These are phyloP conservation scores for Sinapis alba DNA, from an alignment of 441 rosid genomes.

Conservation along the genomic window DNA sequence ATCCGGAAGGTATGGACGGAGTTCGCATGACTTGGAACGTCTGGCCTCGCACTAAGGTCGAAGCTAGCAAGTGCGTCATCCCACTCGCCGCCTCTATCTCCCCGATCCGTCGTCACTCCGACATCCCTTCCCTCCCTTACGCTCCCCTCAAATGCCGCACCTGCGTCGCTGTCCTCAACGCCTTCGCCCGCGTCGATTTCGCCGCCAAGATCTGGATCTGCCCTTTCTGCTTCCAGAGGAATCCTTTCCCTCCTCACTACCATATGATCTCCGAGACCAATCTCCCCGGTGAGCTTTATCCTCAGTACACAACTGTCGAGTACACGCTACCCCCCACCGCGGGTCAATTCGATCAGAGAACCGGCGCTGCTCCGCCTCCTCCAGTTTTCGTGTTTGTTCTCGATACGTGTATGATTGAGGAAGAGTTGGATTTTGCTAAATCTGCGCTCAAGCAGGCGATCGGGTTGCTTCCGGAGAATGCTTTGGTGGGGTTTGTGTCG, in stretches of 20 bases:
- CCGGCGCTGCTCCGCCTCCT: slow-evolving; percentile 37
- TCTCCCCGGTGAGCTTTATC: slow-evolving; percentile 89
- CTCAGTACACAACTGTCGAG: slow-evolving; percentile 81
- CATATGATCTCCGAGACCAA: slow-evolving; percentile 81
- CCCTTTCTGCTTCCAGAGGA: slow-evolving; percentile 88
- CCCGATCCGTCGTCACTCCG: slow-evolving; percentile 86
- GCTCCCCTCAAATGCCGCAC: slow-evolving; percentile 90
- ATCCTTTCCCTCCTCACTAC: slow-evolving; percentile 80
- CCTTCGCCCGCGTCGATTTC: slow-evolving; percentile 82
- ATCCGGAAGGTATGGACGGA: slow-evolving; percentile 92
- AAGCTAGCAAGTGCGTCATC: slow-evolving; percentile 95
- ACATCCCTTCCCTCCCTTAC: slow-evolving; percentile 77
- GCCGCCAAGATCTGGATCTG: slow-evolving; percentile 97
- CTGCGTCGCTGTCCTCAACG: slow-evolving; percentile 72
- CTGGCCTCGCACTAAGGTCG: slow-evolving; percentile 97
- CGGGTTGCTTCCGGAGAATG: slow-evolving; percentile 93
- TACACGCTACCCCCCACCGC: slow-evolving; percentile 57
- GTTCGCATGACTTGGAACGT: slow-evolving; percentile 99
- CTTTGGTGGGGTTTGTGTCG: slow-evolving; percentile 90
- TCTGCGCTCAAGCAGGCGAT: slow-evolving; percentile 86
- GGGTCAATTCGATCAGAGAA: slow-evolving; percentile 34
- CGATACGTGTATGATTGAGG: slow-evolving; percentile 97
- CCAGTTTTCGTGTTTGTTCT: slow-evolving; percentile 84
- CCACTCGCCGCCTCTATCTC: slow-evolving; percentile 92
- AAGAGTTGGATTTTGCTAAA: slow-evolving; percentile 75